Percentiles rank a stretch among this genome's conserved stretches.
phyloP scores from a whole-genome alignment of 2,329 filamentous ascomycete species.

The Aspergillus quadricinctus region DNA sequence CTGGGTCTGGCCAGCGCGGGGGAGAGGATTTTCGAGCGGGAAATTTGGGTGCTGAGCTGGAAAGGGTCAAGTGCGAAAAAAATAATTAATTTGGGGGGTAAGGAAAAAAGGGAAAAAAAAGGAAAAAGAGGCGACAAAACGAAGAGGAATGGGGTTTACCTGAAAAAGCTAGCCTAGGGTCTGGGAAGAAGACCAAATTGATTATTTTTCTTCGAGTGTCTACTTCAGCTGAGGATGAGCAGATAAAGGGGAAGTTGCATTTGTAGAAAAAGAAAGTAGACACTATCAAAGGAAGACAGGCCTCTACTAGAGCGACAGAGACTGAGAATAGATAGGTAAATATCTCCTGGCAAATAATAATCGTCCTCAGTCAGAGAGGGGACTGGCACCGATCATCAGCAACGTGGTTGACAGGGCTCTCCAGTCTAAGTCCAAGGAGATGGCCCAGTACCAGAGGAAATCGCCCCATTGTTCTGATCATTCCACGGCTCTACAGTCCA shows the following conservation, averaged over 20 bases:
- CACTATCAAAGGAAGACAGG: too few relatives aligned
- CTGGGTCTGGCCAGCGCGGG: conserved; percentile 22
- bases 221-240: too few relatives aligned
- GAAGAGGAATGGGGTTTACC: not conserved
- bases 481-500: not conserved
- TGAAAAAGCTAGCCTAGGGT: not conserved
- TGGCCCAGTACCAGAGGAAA: too few relatives aligned
- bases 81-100: conserved; percentile 1
- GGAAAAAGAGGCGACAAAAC: not conserved
- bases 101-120: conserved; percentile 4
- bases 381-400: conserved; percentile 14
- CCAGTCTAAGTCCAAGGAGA: not conserved
- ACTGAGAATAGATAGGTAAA: too few relatives aligned
- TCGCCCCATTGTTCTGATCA: too few relatives aligned
- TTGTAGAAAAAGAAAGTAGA: too few relatives aligned
- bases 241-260: too few relatives aligned
- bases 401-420: conserved; percentile 26
- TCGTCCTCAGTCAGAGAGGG: not conserved
- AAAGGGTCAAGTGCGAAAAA: not conserved
- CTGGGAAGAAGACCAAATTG: not conserved
- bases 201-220: not conserved
- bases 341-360: not conserved
- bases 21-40: conserved; percentile 5
- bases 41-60: not conserved
- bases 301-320: too few relatives aligned